phyloP scores from a whole-genome alignment of 495 filamentous ascomycete genomes.

The Apodospora peruviana region DNA sequence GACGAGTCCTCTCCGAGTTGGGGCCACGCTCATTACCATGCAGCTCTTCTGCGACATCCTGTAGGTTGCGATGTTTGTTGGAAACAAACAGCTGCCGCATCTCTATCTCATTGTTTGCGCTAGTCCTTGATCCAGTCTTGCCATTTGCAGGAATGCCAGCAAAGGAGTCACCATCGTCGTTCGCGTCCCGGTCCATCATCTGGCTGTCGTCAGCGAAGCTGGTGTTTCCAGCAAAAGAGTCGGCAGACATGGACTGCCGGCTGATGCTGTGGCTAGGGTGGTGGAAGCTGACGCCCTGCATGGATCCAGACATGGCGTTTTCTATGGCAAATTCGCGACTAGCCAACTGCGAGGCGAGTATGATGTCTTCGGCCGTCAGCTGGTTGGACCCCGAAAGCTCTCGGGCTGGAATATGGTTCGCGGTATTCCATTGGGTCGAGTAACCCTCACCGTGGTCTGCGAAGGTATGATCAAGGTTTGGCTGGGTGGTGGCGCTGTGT shows the following conservation, averaged over 20 bases:
- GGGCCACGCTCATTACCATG: slow-evolving; percentile 57
- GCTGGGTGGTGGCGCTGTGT: slow-evolving; percentile 63
- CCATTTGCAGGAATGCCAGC: slow-evolving; percentile 41
- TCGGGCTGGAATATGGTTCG: slow-evolving; percentile 42
- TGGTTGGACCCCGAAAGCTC: slow-evolving; percentile 31
- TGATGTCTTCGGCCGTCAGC: slow-evolving; percentile 63
- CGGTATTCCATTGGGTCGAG: slow-evolving; percentile 47
- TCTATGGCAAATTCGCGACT: slow-evolving; percentile 48
- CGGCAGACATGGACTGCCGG: slow-evolving; percentile 43
- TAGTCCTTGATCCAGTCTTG: slow-evolving; percentile 62
- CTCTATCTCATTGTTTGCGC: slow-evolving; percentile 84
- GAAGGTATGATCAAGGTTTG: slow-evolving; percentile 56
- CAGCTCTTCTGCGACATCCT: slow-evolving; percentile 77
- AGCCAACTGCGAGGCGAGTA: slow-evolving; percentile 52
- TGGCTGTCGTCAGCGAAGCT: slow-evolving; percentile 66
- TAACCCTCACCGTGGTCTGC: slow-evolving; percentile 47
- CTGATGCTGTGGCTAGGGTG: slow-evolving; percentile 44
- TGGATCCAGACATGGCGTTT: slow-evolving; percentile 44
- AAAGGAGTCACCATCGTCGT: slow-evolving; percentile 57
- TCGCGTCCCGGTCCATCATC: slow-evolving; percentile 60
- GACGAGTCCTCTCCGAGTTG: slow-evolving; percentile 88
- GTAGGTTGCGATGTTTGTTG: slow-evolving; percentile 67
- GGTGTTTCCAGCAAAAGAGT: slow-evolving; percentile 51
- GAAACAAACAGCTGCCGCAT: slow-evolving; percentile 75
- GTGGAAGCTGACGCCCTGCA: slow-evolving; percentile 44